Conservation (phyloP, 306 rosid genomes). For the Trifolium subterraneum region DNA sequence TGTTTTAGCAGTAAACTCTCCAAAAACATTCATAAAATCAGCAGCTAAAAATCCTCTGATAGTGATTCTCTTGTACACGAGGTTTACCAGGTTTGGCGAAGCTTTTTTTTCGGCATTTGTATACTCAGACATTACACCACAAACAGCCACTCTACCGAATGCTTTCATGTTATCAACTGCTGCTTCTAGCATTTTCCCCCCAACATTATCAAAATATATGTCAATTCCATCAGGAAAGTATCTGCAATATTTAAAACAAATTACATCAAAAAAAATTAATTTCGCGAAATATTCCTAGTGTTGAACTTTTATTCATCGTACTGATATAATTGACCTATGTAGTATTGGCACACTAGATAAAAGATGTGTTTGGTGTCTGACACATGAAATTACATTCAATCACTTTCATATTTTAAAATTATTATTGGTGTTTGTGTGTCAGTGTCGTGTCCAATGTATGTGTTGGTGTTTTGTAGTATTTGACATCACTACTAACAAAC, state of each 20-base stretch:
- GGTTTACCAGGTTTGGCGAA: constrained; percentile 57
- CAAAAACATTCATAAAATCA: constrained; percentile 50
- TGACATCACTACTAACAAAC: constrained; percentile 38
- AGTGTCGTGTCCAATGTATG: not conserved
- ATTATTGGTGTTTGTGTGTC: not conserved
- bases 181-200: constrained; percentile 74
- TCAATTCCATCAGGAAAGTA: constrained; percentile 80
- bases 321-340: not conserved
- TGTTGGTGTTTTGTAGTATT: not conserved
- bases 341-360: not conserved
- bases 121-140: constrained; percentile 75
- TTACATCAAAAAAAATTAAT: not conserved
- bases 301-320: not conserved
- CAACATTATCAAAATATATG: constrained; percentile 85
- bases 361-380: not conserved
- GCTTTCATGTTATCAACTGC: constrained; percentile 66
- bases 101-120: constrained; percentile 48
- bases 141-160: constrained; percentile 69
- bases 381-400: not conserved
- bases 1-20: constrained; percentile 54
- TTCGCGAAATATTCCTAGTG: not conserved
- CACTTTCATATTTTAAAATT: too few relatives aligned
- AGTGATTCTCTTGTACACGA: constrained; percentile 68
- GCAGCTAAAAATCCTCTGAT: constrained; percentile 62
- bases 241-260: constrained; percentile 42